Evolutionary conservation across 805 yeast species (phyloP).

Genomic region (Phaffomyces antillensis): DNA sequence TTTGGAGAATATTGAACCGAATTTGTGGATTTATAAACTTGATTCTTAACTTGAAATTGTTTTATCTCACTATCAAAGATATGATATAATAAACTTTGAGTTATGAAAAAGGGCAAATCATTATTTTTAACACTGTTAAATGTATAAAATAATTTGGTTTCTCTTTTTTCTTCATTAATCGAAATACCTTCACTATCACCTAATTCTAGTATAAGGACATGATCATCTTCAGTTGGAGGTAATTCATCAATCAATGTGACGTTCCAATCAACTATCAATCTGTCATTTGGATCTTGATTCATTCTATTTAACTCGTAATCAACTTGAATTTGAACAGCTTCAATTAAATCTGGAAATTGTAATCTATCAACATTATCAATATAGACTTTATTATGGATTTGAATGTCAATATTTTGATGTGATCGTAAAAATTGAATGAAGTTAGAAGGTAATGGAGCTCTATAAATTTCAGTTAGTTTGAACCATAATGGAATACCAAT

Average conservation of each 20-base stretch:
- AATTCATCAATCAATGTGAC: conserved; percentile 22
- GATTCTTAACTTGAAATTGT: conserved; percentile 16
- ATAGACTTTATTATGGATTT: conserved; percentile 36
- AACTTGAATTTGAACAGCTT: conserved; percentile 44
- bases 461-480: conserved; percentile 32
- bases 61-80: conserved; percentile 37
- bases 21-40: conserved; percentile 16
- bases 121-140: conserved; percentile 42
- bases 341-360: conserved; percentile 59
- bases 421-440: conserved; percentile 30
- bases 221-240: conserved; percentile 20
- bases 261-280: conserved; percentile 29
- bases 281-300: conserved; percentile 15
- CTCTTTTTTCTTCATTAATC: conserved; percentile 33
- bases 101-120: conserved; percentile 54
- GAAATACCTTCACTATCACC: conserved; percentile 38
- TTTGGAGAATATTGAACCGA: conserved; percentile 41
- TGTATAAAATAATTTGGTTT: conserved; percentile 35
- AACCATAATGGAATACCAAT: conserved; percentile 37
- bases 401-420: conserved; percentile 35
- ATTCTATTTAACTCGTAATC: conserved; percentile 31
- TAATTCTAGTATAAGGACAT: conserved; percentile 31
- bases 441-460: conserved; percentile 33
- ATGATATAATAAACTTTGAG: conserved; percentile 44
- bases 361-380: conserved; percentile 35